Percentiles rank a stretch among this genome's conserved stretches.
Conservation (phyloP, 2,329 filamentous ascomycete species). For the Hymenoscyphus fructigenus region DNA sequence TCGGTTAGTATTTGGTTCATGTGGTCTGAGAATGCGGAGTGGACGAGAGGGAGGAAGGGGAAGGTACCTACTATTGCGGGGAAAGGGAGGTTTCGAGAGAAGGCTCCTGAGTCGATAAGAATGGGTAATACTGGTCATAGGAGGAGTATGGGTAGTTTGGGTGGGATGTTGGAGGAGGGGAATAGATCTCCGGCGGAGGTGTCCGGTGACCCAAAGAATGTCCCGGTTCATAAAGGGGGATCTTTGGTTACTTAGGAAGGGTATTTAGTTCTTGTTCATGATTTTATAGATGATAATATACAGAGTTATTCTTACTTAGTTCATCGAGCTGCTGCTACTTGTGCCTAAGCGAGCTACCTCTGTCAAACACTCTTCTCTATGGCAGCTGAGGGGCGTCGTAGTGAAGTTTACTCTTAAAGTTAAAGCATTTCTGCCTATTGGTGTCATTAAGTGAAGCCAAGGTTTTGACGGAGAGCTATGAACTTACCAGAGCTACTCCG, state of each 20-base stretch:
- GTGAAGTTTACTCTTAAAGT: too few species aligned
- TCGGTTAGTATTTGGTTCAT: slow-evolving; percentile 20
- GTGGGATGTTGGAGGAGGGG: background rate
- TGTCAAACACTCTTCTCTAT: too few species aligned
- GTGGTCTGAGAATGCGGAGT: slow-evolving; percentile 6
- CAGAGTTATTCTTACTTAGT: too few species aligned
- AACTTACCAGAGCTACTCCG: too few species aligned
- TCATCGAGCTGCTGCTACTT: too few species aligned
- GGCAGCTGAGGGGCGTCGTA: too few species aligned
- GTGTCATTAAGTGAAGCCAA: too few species aligned
- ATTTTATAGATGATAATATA: too few species aligned
- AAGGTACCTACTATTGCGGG: background rate
- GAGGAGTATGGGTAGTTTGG: background rate
- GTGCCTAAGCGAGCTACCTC: too few species aligned
- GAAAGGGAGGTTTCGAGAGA: background rate
- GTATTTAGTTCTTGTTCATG: background rate
- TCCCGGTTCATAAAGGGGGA: background rate
- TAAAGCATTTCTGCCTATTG: too few species aligned
- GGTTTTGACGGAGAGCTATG: too few species aligned
- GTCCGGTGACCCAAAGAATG: background rate
- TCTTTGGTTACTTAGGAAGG: background rate
- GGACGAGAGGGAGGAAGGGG: background rate
- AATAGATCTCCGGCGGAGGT: too few species aligned
- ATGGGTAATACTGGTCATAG: background rate
- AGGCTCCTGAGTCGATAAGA: background rate